Percentiles rank a stretch among this genome's conserved stretches.
Conservation (phyloP, 106 monocot species). For the Vanilla planifolia region DNA sequence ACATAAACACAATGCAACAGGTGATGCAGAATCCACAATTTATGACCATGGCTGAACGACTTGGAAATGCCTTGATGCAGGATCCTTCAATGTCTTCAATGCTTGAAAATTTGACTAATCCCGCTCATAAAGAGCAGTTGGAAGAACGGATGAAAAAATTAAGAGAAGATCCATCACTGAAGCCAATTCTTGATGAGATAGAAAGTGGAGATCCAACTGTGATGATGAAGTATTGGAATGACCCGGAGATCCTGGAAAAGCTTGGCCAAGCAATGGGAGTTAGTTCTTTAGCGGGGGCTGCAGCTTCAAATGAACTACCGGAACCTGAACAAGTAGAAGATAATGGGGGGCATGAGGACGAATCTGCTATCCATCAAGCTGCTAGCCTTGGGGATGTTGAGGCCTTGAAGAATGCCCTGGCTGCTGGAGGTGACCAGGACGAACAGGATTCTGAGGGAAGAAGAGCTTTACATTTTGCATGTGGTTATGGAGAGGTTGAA, state of each 20-base stretch:
- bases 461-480: constrained; percentile 94
- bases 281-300: constrained; percentile 38
- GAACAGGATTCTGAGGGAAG: constrained; percentile 92
- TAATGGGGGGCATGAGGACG: constrained; percentile 70
- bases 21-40: constrained; percentile 96
- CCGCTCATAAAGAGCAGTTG: constrained; percentile 59
- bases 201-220: constrained; percentile 84
- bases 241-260: constrained; percentile 76
- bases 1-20: constrained; percentile 80
- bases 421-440: constrained; percentile 76
- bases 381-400: constrained; percentile 86
- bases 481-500: constrained; percentile 95
- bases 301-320: constrained; percentile 24
- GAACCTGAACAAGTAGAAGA: constrained; percentile 62
- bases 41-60: constrained; percentile 77
- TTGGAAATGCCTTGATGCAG: constrained; percentile 92
- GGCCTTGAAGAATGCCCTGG: constrained; percentile 77
- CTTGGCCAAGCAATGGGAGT: constrained; percentile 81
- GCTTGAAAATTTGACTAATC: constrained; percentile 74
- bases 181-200: constrained; percentile 93
- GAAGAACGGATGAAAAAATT: constrained; percentile 71
- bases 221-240: constrained; percentile 99
- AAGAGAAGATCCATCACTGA: constrained; percentile 84
- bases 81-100: constrained; percentile 78
- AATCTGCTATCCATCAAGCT: constrained; percentile 84